Conservation (phyloP, 2,329 filamentous ascomycete genomes). For the Epichloe baconii region DNA sequence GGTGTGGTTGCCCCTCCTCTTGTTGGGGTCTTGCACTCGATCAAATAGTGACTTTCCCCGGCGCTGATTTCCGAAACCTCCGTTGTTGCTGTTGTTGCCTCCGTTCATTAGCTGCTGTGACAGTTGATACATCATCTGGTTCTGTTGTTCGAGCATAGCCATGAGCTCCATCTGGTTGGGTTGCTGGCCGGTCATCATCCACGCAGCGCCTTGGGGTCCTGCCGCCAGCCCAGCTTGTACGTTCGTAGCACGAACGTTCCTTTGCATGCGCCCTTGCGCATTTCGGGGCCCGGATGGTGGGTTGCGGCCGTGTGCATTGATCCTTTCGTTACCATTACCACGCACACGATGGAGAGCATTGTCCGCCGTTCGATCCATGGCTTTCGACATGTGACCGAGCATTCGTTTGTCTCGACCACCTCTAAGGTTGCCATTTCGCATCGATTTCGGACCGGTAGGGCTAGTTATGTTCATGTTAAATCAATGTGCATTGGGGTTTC, state of each 20-base stretch:
- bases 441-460: conserved; percentile 87
- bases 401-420: conserved; percentile 64
- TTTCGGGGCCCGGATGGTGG: conserved; percentile 60
- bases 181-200: conserved; percentile 34
- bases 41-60: conserved; percentile 58
- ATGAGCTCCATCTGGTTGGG: conserved; percentile 43
- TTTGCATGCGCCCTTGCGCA: conserved; percentile 35
- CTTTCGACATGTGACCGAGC: conserved; percentile 72
- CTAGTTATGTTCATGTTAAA: conserved; percentile 30
- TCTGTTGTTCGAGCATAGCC: conserved; percentile 80
- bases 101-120: conserved; percentile 49
- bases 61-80: conserved; percentile 19
- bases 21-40: conserved; percentile 44
- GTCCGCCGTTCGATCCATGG: conserved; percentile 66
- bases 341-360: conserved; percentile 70
- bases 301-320: conserved; percentile 64
- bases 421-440: conserved; percentile 58
- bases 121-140: conserved; percentile 71
- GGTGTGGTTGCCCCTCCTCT: conserved; percentile 30
- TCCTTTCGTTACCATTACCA: conserved; percentile 60
- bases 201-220: conserved; percentile 24
- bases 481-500: neutral
- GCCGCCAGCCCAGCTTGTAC: conserved; percentile 36
- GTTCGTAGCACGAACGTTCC: conserved; percentile 30
- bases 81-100: conserved; percentile 25